Evolutionary conservation across 768 basidiomycete genomes (phyloP), one percentile per base, ranked within the genome.

Genomic region (Phlebiopsis flavidoalba): DNA sequence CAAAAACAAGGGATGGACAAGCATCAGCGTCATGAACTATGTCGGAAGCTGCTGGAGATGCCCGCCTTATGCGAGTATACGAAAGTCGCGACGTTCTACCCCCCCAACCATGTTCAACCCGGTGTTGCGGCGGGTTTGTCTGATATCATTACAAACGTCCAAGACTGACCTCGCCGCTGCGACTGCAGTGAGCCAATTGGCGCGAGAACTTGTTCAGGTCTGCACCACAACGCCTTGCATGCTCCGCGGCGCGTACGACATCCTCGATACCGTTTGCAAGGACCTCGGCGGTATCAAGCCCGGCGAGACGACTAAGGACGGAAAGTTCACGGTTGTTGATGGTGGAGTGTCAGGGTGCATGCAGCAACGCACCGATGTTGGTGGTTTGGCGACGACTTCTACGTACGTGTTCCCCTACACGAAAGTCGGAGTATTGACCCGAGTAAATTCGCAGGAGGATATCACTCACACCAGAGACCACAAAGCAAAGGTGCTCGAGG

Each of bases 21-120:
- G 91, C 72, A 96, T 99, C 65, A 93, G 91, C 68, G 95, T 96
- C 63, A 99, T 99, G 97, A 98, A 99, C 77, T 93, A 95, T 68
- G 89, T 99, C 58, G 97, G 0, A 89, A 91, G 65, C 79, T 96
- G 35, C 82, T 98, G 33, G 93, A 90, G 69, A 89, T 99, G 84
- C 93, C 91, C 10, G 92, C 93, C 56, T 98, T 99, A 97, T 90
- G 97, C 10, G 97, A 98, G 1, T 99, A 99, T 73, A 31, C 26
- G 26, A 97, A 99, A 75, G 97, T 99, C 54, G 96, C 96, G 17
- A 95, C 94, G 14, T 99, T 99, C 78, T 99, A 99, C 76, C n/a
- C n/a, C n/a, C n/a, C n/a, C n/a, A n/a, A 99, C 97, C 67, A 98
- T 99, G 96, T 98, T 98, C 83, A 99, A 98, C 80, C 85, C n/a